A percentile compares a stretch with the other conserved stretches of the same genome.
Conservation (phyloP, 78 protist genomes). For the Dictyostelium intermedium region DNA sequence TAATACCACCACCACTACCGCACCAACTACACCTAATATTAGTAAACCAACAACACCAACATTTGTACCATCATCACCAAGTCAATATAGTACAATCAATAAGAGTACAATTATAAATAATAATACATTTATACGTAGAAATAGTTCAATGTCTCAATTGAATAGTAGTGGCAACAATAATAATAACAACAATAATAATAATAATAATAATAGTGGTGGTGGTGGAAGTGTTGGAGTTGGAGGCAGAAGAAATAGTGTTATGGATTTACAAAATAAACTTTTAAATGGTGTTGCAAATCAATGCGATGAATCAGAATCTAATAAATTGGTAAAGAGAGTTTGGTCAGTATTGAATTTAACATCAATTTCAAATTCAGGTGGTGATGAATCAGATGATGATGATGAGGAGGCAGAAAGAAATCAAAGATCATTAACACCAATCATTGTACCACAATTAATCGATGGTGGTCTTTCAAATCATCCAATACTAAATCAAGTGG, state of each 20-base stretch:
- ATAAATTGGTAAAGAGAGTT: constrained; percentile 60
- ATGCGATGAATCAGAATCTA: constrained; percentile 37
- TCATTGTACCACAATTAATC: constrained; percentile 34
- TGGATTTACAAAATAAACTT: constrained; percentile 1
- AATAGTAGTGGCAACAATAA: neutral
- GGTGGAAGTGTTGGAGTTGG: neutral
- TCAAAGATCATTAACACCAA: neutral
- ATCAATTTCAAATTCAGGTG: constrained; percentile 18
- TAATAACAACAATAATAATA: neutral
- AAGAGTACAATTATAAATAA: constrained; percentile 3
- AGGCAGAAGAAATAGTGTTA: neutral
- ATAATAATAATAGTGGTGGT: neutral
- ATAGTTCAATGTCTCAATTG: constrained; percentile 22
- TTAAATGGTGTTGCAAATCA: constrained; percentile 11
- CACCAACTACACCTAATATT: no score
- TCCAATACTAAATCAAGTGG: constrained; percentile 40
- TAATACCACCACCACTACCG: neutral
- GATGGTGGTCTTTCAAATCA: constrained; percentile 12
- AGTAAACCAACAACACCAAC: neutral
- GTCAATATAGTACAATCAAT: neutral
- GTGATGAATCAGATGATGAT: constrained; percentile 1
- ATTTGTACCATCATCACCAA: neutral
- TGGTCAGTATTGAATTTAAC: constrained; percentile 67
- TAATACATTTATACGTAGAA: constrained; percentile 15
- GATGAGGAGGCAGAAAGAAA: constrained; percentile 5